These are phyloP conservation scores for Vickermania spadyakhi DNA, from an alignment of 208 protist genomes.

Conservation along the genomic window DNA sequence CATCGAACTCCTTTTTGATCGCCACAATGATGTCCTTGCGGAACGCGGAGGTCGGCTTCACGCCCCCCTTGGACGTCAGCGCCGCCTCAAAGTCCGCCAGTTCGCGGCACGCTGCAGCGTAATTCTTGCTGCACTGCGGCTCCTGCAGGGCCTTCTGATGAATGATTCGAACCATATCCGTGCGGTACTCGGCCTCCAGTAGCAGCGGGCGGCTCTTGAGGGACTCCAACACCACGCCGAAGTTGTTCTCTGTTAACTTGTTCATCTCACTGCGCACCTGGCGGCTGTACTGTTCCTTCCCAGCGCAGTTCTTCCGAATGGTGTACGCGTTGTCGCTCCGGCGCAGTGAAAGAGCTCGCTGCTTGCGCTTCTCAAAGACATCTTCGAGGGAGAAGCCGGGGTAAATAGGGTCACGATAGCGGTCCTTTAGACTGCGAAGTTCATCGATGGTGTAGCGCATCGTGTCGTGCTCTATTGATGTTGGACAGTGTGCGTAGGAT, in stretches of 20 bases:
- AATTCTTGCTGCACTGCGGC: slow-evolving; percentile 74
- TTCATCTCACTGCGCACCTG: slow-evolving; percentile 77
- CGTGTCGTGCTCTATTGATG: not conserved
- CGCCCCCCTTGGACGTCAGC: slow-evolving; percentile 8
- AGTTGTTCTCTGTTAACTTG: slow-evolving; percentile 73
- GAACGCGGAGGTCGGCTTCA: slow-evolving; percentile 49
- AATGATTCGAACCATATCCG: slow-evolving; percentile 60
- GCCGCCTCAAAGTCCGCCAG: slow-evolving; percentile 68
- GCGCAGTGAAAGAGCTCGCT: slow-evolving; percentile 59
- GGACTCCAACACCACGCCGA: slow-evolving; percentile 42
- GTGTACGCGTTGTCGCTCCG: slow-evolving; percentile 78
- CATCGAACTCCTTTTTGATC: slow-evolving; percentile 58
- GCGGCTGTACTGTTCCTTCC: slow-evolving; percentile 70
- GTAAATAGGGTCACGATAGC: slow-evolving; percentile 72
- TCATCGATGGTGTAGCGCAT: slow-evolving; percentile 76
- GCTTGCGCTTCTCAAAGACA: slow-evolving; percentile 41
- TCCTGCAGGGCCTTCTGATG: slow-evolving; percentile 82
- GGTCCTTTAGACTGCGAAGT: slow-evolving; percentile 62
- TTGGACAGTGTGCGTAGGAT: not conserved
- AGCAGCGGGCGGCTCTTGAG: slow-evolving; percentile 62
- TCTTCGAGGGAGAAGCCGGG: slow-evolving; percentile 83
- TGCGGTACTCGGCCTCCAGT: slow-evolving; percentile 35
- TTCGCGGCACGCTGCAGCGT: slow-evolving; percentile 70
- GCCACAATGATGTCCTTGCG: slow-evolving; percentile 56
- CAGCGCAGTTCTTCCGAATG: slow-evolving; percentile 50